Evolutionary conservation across 2,329 filamentous ascomycete genomes (phyloP), one percentile per base, ranked within the genome.

Genomic region (Cladophialophora immunda): DNA sequence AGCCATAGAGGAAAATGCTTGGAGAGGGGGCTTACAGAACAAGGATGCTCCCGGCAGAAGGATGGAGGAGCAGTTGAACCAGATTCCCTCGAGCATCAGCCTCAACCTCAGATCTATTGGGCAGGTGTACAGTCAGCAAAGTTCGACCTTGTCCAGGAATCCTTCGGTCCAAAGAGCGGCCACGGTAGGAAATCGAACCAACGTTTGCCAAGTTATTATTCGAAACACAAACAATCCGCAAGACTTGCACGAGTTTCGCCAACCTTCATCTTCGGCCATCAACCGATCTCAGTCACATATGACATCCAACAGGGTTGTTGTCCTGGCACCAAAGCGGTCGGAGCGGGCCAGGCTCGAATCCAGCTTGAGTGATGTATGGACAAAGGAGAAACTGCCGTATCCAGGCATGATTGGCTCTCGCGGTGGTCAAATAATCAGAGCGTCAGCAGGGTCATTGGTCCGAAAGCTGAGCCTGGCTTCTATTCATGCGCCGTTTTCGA

Each of bases 381-480:
- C 91, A 15, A 89, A 89, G 58, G 91, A 96, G 64, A 78, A 88
- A 19, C 80, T 97, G 50, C 93, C 93, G 0, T 95, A 91, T 75
- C 93, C 94, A 17, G 93, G 93, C 1, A 94, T 97, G 87, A 86
- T 86, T 34, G 83, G 78, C 78, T 89, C 80, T 77, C 87, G 76
- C 78, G 88, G 81, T 80, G 91, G 97, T 73, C 88, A 91, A 74
- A 82, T 92, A 3, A 89, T 95, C 55, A 86, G 91, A 58, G 87
- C 87, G 47, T 93, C 91, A n/a, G 92, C 93, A 13, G 93, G 92
- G 38, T 92, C 92, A 0, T 87, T 97, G 75, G 97, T 97, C 81
- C 87, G 93, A 60, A 96, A 94, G 76, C 85, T 97, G 69, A 97
- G 92, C 78, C 90, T 92, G 74, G 90, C 90, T 57, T 93, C 90